phyloP scores from a whole-genome alignment of 2,329 filamentous ascomycete genomes.

The Chaetomiaceae sp. region DNA sequence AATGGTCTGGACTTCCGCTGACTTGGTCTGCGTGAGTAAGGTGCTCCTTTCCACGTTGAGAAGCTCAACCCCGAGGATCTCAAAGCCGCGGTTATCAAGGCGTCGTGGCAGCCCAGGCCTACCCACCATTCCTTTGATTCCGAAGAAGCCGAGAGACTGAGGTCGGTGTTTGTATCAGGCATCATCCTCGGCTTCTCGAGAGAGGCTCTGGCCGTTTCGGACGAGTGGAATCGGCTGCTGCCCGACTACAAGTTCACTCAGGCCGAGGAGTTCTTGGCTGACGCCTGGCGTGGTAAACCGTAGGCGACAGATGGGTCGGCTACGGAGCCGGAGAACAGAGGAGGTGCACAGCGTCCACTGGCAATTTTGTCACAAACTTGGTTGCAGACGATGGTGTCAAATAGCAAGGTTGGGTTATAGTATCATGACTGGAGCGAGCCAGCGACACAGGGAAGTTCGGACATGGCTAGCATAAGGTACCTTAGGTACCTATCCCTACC shows the following conservation, averaged over 20 bases:
- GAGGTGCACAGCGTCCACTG: too few relatives aligned
- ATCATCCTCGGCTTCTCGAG: conserved; percentile 23
- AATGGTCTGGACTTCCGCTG: too few relatives aligned
- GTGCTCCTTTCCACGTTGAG: conserved; percentile 28
- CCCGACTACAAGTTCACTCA: conserved; percentile 31
- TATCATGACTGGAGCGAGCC: too few relatives aligned
- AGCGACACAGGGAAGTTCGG: background rate
- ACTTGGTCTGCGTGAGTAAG: conserved; percentile 7
- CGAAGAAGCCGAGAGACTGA: conserved; percentile 24
- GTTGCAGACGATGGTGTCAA: too few relatives aligned
- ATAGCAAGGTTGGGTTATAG: too few relatives aligned
- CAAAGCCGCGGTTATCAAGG: conserved; percentile 24
- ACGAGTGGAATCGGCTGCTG: conserved; percentile 32
- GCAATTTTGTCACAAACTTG: too few relatives aligned
- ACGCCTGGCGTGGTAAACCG: conserved; percentile 22
- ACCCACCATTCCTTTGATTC: conserved; percentile 27
- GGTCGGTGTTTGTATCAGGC: conserved; percentile 19
- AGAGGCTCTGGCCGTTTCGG: conserved; percentile 25
- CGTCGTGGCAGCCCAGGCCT: conserved; percentile 23
- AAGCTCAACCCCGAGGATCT: conserved; percentile 29
- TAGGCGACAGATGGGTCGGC: background rate
- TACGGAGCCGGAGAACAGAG: too few relatives aligned
- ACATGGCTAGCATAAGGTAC: too few relatives aligned
- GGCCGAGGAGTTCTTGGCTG: conserved; percentile 27
- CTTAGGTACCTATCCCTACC: too few relatives aligned